Evolutionary conservation across 495 filamentous ascomycete genomes (phyloP).

Genomic region (Tuber umbilicatum): DNA sequence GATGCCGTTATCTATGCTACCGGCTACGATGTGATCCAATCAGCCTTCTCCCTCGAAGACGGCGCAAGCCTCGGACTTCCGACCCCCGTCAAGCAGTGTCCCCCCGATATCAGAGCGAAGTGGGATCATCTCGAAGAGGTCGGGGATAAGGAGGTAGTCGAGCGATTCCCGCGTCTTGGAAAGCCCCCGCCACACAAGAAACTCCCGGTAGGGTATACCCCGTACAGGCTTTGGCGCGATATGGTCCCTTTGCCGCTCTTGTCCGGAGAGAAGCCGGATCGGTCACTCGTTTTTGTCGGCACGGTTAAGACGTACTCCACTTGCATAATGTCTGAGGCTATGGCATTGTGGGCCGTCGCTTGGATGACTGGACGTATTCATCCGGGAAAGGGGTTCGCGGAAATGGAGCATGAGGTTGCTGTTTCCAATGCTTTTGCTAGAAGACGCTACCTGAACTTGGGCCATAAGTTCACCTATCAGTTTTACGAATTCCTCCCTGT

Average conservation of each 20-base stretch:
- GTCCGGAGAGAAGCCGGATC: background rate
- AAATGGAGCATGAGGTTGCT: slow-evolving; percentile 28
- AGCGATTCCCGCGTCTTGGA: slow-evolving; percentile 29
- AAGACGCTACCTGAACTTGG: slow-evolving; percentile 15
- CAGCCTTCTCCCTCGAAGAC: slow-evolving; percentile 12
- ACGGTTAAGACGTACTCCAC: slow-evolving; percentile 9
- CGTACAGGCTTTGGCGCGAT: slow-evolving; percentile 34
- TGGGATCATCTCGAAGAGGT: slow-evolving; percentile 24
- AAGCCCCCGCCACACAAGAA: background rate
- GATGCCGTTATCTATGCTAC: slow-evolving; percentile 29
- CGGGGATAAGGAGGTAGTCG: slow-evolving; percentile 17
- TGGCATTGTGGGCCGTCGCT: slow-evolving; percentile 34
- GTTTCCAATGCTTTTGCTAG: slow-evolving; percentile 13
- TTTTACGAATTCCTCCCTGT: slow-evolving; percentile 23
- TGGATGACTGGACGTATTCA: slow-evolving; percentile 23
- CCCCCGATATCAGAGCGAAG: background rate
- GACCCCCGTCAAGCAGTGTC: slow-evolving; percentile 6
- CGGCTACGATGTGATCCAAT: slow-evolving; percentile 14
- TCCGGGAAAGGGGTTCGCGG: background rate
- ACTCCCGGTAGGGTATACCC: slow-evolving; percentile 12
- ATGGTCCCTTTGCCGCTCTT: slow-evolving; percentile 24
- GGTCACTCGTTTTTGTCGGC: slow-evolving; percentile 15
- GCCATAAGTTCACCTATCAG: background rate
- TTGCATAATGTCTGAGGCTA: slow-evolving; percentile 12
- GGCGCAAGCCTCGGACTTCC: slow-evolving; percentile 8